Percentiles rank a stretch among this genome's conserved stretches.
phyloP scores from a whole-genome alignment of 441 rosid species.

The Biscutella auriculata region DNA sequence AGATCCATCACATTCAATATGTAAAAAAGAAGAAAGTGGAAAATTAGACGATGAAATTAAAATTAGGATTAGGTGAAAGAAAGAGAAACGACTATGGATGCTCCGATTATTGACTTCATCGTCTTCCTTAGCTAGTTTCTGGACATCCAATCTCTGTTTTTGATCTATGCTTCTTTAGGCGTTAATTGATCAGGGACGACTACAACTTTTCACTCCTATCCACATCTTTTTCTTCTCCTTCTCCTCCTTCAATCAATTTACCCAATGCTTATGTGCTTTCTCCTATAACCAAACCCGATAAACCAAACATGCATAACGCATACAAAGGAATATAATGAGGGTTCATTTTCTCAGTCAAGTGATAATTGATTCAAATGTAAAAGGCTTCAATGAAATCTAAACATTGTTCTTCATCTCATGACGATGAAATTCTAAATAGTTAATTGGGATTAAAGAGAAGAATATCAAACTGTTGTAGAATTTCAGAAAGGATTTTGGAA shows the following conservation, averaged over 20 bases:
- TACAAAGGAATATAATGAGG: too few relatives aligned
- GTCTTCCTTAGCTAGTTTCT: slow-evolving; percentile 46
- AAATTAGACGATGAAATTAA: too few relatives aligned
- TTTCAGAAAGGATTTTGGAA: slow-evolving; percentile 38
- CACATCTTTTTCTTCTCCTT: slow-evolving; percentile 15
- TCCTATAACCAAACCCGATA: slow-evolving; percentile 19
- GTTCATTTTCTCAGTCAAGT: not conserved
- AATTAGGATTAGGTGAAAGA: too few relatives aligned
- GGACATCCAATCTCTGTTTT: slow-evolving; percentile 40
- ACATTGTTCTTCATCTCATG: not conserved
- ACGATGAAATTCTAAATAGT: not conserved
- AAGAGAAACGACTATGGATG: too few relatives aligned
- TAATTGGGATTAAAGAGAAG: not conserved
- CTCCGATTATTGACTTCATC: too few relatives aligned
- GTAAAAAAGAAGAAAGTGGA: too few relatives aligned
- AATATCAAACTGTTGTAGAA: slow-evolving; percentile 28
- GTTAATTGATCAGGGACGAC: slow-evolving; percentile 29
- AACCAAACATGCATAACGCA: too few relatives aligned
- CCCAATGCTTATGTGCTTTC: slow-evolving; percentile 16
- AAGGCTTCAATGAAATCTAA: not conserved
- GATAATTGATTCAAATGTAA: not conserved
- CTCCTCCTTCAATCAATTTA: slow-evolving; percentile 23
- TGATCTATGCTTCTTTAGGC: slow-evolving; percentile 44
- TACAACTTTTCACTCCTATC: slow-evolving; percentile 19
- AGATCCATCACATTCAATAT: too few relatives aligned